Percentiles rank a stretch among this genome's conserved stretches.
Conservation (phyloP, 78 protist genomes). For the Tieghemostelium lacteum region DNA sequence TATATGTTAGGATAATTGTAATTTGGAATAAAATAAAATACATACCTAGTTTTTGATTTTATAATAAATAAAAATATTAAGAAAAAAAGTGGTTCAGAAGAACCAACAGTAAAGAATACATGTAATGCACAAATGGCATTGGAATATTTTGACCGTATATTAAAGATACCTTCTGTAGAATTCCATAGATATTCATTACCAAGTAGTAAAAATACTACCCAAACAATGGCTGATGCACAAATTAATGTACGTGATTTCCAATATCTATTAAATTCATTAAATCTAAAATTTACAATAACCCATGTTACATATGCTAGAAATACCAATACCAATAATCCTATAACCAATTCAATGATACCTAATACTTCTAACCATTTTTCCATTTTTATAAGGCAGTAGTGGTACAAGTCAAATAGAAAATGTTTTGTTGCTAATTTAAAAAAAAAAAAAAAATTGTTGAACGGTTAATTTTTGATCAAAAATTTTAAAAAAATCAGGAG, state of each 20-base stretch:
- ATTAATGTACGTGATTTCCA: slow-evolving; percentile 42
- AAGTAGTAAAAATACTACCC: slow-evolving; percentile 59
- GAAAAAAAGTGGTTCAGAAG: slow-evolving; percentile 54
- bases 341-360: slow-evolving; percentile 55
- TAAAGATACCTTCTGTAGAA: slow-evolving; percentile 51
- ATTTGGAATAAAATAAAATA: not conserved
- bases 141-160: slow-evolving; percentile 4
- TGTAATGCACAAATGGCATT: slow-evolving; percentile 57
- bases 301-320: slow-evolving; percentile 10
- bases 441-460: no score
- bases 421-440: no score
- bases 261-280: slow-evolving; percentile 40
- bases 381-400: slow-evolving; percentile 13
- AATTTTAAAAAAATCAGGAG: no score
- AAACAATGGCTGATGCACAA: slow-evolving; percentile 33
- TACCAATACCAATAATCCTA: slow-evolving; percentile 32
- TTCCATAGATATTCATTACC: slow-evolving; percentile 65
- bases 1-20: not conserved
- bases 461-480: no score
- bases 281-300: slow-evolving; percentile 17
- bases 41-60: slow-evolving; percentile 70
- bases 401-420: no score
- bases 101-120: slow-evolving; percentile 69
- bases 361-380: slow-evolving; percentile 53
- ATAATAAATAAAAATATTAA: slow-evolving; percentile 51